Conservation (phyloP, 2,329 filamentous ascomycete genomes). For the Cladophialophora psammophila region DNA sequence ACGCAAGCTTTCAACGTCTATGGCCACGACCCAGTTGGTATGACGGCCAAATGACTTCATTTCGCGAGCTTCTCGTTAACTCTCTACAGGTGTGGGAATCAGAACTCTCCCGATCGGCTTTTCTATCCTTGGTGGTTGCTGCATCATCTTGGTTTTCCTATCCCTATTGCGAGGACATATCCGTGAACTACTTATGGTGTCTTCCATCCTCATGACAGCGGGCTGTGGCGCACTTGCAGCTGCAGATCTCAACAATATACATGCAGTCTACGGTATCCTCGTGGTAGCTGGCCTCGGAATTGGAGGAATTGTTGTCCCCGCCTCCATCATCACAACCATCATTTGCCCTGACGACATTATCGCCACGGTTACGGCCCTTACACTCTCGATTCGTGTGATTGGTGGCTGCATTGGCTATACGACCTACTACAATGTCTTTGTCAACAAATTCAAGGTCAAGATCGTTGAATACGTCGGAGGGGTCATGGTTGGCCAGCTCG, state of each 20-base stretch:
- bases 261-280: constrained; percentile 53
- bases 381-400: constrained; percentile 72
- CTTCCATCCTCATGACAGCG: constrained; percentile 69
- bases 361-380: constrained; percentile 71
- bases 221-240: constrained; percentile 59
- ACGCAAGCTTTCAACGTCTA: constrained; percentile 70
- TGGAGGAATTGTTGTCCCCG: constrained; percentile 72
- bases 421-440: constrained; percentile 61
- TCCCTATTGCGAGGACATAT: constrained; percentile 64
- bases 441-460: constrained; percentile 55
- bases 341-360: constrained; percentile 74
- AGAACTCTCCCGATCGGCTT: constrained; percentile 70
- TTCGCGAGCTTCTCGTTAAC: background rate
- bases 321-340: constrained; percentile 72
- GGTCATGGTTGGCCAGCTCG: constrained; percentile 57
- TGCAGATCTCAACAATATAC: constrained; percentile 60
- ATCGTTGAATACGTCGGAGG: constrained; percentile 60
- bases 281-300: constrained; percentile 69
- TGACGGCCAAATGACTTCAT: background rate
- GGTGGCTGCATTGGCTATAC: constrained; percentile 71
- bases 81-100: constrained; percentile 59
- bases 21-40: constrained; percentile 64
- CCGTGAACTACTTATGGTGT: constrained; percentile 64
- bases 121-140: constrained; percentile 67
- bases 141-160: constrained; percentile 65